Conservation (phyloP, 2,329 filamentous ascomycete species). For the Epichloe uncinata region DNA sequence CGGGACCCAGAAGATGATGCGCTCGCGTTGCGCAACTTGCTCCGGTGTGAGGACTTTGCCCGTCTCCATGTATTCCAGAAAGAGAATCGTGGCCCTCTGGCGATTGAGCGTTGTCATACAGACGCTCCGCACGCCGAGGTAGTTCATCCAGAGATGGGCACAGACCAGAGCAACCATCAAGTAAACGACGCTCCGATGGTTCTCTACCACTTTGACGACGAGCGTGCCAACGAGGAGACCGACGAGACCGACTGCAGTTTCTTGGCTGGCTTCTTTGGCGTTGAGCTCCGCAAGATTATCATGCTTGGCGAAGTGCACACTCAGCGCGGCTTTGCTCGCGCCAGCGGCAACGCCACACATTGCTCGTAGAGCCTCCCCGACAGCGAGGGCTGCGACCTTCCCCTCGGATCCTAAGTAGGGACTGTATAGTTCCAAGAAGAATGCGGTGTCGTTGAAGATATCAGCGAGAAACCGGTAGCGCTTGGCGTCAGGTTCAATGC, state of each 20-base stretch:
- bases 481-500: constrained; percentile 84
- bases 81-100: constrained; percentile 70
- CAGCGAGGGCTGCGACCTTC: constrained; percentile 36
- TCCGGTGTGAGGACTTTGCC: constrained; percentile 46
- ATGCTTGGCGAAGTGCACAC: constrained; percentile 77
- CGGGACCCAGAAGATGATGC: constrained; percentile 39
- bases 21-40: constrained; percentile 51
- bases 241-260: constrained; percentile 79
- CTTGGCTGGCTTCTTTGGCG: constrained; percentile 88
- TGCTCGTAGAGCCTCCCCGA: constrained; percentile 37
- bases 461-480: constrained; percentile 78
- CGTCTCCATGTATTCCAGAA: constrained; percentile 41
- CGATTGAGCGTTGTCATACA: constrained; percentile 74
- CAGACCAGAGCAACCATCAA: constrained; percentile 59
- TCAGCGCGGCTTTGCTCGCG: constrained; percentile 80
- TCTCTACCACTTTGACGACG: constrained; percentile 63
- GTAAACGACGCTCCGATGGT: constrained; percentile 57
- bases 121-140: constrained; percentile 71
- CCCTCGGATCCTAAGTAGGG: constrained; percentile 50
- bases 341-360: constrained; percentile 85
- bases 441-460: constrained; percentile 74
- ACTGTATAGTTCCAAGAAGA: constrained; percentile 74
- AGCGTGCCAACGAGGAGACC: constrained; percentile 78
- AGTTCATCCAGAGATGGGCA: constrained; percentile 74
- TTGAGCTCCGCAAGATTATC: constrained; percentile 90